These are phyloP conservation scores for Raphanus sativus DNA, from an alignment of 345 rosid species.

Conservation along the genomic window DNA sequence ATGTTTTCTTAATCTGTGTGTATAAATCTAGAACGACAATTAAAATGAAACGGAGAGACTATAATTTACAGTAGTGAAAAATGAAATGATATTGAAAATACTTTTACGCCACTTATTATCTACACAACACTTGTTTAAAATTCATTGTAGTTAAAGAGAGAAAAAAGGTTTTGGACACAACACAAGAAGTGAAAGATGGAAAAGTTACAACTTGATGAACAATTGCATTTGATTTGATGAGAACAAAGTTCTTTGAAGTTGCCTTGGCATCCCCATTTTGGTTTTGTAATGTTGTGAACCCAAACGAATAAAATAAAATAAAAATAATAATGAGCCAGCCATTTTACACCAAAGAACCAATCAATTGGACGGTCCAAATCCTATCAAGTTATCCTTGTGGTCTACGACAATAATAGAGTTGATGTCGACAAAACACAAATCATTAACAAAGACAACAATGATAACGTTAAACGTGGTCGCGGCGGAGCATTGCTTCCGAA, in stretches of 20 bases:
- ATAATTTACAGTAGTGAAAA: no score
- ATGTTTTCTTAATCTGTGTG: no score
- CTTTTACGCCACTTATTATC: no score
- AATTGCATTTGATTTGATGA: constrained; percentile 6
- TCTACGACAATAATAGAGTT: constrained; percentile 38
- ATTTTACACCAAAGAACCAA: constrained; percentile 26
- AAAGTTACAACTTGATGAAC: background rate
- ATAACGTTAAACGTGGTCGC: constrained; percentile 23
- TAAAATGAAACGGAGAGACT: no score
- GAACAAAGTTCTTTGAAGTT: background rate
- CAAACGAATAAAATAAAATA: background rate
- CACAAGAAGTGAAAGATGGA: no score
- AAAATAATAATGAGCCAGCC: constrained; percentile 12
- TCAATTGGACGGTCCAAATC: constrained; percentile 32
- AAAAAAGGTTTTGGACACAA: no score
- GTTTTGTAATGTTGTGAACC: background rate
- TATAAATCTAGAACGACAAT: no score
- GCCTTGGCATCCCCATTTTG: constrained; percentile 3
- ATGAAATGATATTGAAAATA: no score
- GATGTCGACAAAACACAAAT: constrained; percentile 33
- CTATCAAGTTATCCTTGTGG: constrained; percentile 21
- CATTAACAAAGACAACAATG: constrained; percentile 24
- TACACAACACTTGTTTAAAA: no score
- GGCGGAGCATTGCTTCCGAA: constrained; percentile 36
- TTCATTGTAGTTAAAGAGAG: no score